Evolutionary conservation across 192 early-diverging fungal species (phyloP).

Genomic region (Mortierella hygrophila): DNA sequence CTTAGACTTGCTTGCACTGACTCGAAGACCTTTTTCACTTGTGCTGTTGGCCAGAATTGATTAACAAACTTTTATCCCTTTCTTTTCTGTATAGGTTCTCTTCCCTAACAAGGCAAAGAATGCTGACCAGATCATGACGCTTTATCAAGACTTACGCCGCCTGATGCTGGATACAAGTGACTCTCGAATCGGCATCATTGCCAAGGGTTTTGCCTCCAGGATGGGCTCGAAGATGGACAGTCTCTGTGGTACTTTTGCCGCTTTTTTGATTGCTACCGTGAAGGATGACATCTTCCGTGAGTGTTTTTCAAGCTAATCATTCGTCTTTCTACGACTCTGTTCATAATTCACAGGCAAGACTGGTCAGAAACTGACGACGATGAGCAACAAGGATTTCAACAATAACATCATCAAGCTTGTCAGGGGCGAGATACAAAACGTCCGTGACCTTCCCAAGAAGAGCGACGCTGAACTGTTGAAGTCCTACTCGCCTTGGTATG

Average conservation of each 20-base stretch:
- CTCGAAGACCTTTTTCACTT: background rate
- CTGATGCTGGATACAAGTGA: conserved; percentile 61
- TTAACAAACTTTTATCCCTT: background rate
- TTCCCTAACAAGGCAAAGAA: conserved; percentile 35
- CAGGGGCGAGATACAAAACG: conserved; percentile 55
- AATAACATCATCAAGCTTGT: conserved; percentile 61
- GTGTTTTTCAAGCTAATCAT: background rate
- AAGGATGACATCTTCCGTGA: background rate
- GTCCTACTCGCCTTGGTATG: conserved; percentile 78
- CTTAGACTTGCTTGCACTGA: background rate
- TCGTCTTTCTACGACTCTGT: background rate
- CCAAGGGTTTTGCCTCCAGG: conserved; percentile 51
- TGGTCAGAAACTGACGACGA: conserved; percentile 60
- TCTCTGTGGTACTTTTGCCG: conserved; percentile 52
- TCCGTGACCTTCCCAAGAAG: conserved; percentile 39
- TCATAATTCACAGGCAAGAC: conserved; percentile 57
- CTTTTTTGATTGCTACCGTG: background rate
- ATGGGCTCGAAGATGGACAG: conserved; percentile 53
- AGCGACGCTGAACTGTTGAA: conserved; percentile 63
- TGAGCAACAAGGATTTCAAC: conserved; percentile 59
- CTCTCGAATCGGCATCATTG: conserved; percentile 42
- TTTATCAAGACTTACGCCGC: conserved; percentile 67
- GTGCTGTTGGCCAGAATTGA: background rate
- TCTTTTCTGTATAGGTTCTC: conserved; percentile 24
- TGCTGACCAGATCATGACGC: conserved; percentile 45